These are phyloP conservation scores for Fusarium hainanense DNA, from an alignment of 2,329 filamentous ascomycete genomes.

Conservation along the genomic window DNA sequence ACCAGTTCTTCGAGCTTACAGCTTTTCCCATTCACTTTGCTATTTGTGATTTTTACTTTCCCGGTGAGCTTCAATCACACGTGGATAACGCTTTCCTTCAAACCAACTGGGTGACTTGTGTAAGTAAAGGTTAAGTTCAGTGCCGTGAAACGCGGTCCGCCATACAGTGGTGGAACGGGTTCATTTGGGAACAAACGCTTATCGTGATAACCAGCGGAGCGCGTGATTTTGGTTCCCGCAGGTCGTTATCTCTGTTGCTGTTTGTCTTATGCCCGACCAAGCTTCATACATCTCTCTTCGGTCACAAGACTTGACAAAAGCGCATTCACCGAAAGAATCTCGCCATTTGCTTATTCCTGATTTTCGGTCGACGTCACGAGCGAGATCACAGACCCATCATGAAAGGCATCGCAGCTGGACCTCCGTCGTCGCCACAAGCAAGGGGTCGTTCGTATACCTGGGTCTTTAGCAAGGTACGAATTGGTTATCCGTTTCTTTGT, in stretches of 20 bases:
- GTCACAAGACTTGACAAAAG: constrained; percentile 9
- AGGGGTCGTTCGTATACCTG: constrained; percentile 54
- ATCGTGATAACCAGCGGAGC: constrained; percentile 35
- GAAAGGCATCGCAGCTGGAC: constrained; percentile 52
- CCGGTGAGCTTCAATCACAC: not conserved
- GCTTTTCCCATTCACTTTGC: not conserved
- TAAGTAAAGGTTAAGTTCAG: not conserved
- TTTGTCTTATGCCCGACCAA: not conserved
- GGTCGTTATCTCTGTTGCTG: constrained; percentile 2
- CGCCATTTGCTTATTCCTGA: constrained; percentile 10
- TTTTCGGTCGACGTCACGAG: constrained; percentile 16
- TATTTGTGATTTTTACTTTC: not conserved
- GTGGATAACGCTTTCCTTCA: not conserved
- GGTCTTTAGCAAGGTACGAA: constrained; percentile 55
- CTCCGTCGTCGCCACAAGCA: constrained; percentile 47
- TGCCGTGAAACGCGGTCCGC: constrained; percentile 1
- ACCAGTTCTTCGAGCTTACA: not conserved
- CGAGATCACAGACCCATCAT: constrained; percentile 32
- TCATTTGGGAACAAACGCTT: constrained; percentile 7
- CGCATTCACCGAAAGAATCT: constrained; percentile 1
- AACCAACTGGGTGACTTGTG: not conserved
- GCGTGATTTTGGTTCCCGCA: constrained; percentile 1
- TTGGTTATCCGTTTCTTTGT: constrained; percentile 7
- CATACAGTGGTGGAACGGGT: not conserved
- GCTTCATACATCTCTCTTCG: not conserved